Evolutionary conservation across 148 eudicot species (phyloP).

Genomic region (Chenopodium formosanum): DNA sequence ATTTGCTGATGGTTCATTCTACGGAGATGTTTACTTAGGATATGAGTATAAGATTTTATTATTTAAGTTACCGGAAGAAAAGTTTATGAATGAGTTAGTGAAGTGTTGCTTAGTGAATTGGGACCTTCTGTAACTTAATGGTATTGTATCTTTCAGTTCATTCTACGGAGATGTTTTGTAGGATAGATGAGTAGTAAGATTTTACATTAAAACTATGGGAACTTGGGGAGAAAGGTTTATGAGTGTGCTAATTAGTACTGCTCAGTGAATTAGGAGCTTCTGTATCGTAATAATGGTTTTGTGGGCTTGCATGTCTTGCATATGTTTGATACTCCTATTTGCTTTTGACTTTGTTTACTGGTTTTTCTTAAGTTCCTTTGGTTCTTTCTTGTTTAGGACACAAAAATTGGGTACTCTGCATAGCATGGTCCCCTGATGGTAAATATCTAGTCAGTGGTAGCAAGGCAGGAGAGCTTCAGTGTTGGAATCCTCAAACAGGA

Average conservation of each 20-base stretch:
- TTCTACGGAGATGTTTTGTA: background rate
- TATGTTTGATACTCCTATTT: background rate
- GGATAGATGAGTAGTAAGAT: background rate
- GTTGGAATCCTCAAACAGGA: constrained; percentile 95
- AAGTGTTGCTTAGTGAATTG: background rate
- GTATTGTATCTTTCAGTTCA: background rate
- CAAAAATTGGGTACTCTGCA: constrained; percentile 92
- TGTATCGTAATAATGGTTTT: background rate
- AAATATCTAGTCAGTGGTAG: constrained; percentile 97
- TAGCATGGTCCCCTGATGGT: constrained; percentile 98
- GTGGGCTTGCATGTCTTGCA: background rate
- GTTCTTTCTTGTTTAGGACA: constrained; percentile 52
- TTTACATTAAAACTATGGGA: too few species aligned
- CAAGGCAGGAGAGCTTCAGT: constrained; percentile 83
- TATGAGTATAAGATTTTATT: too few species aligned
- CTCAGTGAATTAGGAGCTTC: background rate
- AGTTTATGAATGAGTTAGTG: background rate
- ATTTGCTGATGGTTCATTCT: background rate
- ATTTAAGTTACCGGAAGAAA: background rate
- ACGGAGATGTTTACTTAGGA: background rate
- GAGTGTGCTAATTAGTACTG: background rate
- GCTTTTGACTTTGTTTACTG: background rate
- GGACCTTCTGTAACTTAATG: background rate
- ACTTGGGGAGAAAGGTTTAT: background rate
- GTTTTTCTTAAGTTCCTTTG: background rate